A percentile compares a stretch with the other conserved stretches of the same genome.
Conservation (phyloP, 1,284 basidiomycete genomes). For the Cutaneotrichosporon sp. region DNA sequence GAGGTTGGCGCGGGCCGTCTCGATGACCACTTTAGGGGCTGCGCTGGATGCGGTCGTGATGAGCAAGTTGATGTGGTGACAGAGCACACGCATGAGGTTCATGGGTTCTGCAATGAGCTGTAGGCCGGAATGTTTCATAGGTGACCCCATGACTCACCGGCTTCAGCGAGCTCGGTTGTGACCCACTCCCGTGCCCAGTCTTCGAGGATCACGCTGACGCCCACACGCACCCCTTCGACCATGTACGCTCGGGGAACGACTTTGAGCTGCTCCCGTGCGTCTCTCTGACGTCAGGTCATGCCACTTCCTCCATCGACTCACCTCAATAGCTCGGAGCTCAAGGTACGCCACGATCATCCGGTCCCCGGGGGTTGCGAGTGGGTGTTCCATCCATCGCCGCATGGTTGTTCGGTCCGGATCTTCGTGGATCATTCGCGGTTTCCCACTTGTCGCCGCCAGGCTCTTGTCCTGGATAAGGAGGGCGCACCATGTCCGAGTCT, state of each 20-base stretch:
- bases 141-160: background rate
- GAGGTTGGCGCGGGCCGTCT: background rate
- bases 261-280: background rate
- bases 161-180: background rate
- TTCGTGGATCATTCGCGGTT: background rate
- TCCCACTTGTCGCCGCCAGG: background rate
- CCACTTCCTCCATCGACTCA: background rate
- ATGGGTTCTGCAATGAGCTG: constrained; percentile 3
- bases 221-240: constrained; percentile 1
- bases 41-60: constrained; percentile 2
- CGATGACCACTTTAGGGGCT: background rate
- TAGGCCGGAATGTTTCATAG: no score
- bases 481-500: constrained; percentile 2
- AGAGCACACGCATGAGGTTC: constrained; percentile 2
- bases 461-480: constrained; percentile 2
- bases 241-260: background rate
- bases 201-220: background rate
- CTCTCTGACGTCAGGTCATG: background rate
- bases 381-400: constrained; percentile 3
- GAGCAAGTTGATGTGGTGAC: constrained; percentile 6
- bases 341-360: constrained; percentile 3
- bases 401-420: background rate
- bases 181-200: constrained; percentile 2
- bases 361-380: constrained; percentile 1
- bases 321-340: constrained; percentile 5